These are phyloP conservation scores for Mycena citricolor DNA, from an alignment of 1,284 basidiomycete genomes.

Conservation along the genomic window DNA sequence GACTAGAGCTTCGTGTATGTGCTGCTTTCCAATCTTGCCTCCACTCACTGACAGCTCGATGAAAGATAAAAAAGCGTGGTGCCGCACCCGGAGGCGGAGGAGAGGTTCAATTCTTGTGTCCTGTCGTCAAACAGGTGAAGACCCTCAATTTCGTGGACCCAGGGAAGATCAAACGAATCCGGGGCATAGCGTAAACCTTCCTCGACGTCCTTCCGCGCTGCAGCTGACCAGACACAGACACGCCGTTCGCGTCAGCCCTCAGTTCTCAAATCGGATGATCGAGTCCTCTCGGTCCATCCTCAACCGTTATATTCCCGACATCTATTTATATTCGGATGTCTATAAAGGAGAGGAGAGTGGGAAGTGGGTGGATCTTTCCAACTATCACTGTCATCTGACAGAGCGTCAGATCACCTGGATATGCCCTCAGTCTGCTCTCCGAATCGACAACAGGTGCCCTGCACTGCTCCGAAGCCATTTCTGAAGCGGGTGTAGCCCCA, in stretches of 20 bases:
- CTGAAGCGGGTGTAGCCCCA: conserved; percentile 77
- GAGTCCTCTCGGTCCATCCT: conserved; percentile 89
- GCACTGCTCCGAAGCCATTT: conserved; percentile 85
- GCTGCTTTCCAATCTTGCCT: conserved; percentile 1
- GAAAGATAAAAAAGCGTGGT: conserved; percentile 89
- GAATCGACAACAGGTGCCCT: conserved; percentile 92
- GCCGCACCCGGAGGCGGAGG: conserved; percentile 92
- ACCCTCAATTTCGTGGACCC: conserved; percentile 90
- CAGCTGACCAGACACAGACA: conserved; percentile 53
- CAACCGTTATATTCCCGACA: conserved; percentile 96
- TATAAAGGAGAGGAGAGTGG: conserved; percentile 98
- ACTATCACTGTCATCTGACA: conserved; percentile 5
- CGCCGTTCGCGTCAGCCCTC: conserved; percentile 92
- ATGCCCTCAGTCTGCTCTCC: conserved; percentile 87
- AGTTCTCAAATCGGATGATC: conserved; percentile 97
- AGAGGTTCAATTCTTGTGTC: conserved; percentile 91
- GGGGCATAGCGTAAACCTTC: conserved; percentile 84
- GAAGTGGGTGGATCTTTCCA: conserved; percentile 58
- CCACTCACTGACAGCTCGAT: conserved; percentile 3
- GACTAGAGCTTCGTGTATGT: conserved; percentile 76
- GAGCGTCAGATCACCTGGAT: conserved; percentile 83
- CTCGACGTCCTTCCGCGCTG: not conserved
- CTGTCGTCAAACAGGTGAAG: conserved; percentile 86
- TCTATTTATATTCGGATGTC: conserved; percentile 97
- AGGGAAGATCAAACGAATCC: conserved; percentile 91